Percentiles rank a stretch among this genome's conserved stretches.
Conservation (phyloP, 176 grass and related monocot genomes). For the Poa pratensis region DNA sequence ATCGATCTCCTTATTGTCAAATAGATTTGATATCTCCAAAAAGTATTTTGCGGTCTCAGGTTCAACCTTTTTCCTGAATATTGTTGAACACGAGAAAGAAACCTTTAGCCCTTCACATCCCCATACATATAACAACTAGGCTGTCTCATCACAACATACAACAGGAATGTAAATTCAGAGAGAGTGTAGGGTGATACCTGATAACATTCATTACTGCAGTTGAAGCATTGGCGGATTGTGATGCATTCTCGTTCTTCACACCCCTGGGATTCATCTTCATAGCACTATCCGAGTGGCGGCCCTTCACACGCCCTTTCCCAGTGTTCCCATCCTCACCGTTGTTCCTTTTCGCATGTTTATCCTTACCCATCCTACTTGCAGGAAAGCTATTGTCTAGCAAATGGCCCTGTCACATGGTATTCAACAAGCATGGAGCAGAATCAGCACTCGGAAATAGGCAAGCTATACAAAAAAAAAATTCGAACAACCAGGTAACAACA, state of each 20-base stretch:
- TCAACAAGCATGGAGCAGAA: background rate
- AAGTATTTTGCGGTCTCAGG: slow-evolving; percentile 91
- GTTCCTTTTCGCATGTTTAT: slow-evolving; percentile 13
- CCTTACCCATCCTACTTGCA: slow-evolving; percentile 41
- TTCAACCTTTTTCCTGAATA: slow-evolving; percentile 78
- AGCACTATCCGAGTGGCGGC: background rate
- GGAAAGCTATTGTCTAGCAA: slow-evolving; percentile 25
- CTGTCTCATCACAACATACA: background rate
- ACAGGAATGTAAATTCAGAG: background rate
- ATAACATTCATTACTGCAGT: slow-evolving; percentile 44
- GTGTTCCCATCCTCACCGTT: slow-evolving; percentile 37
- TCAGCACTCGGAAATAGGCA: slow-evolving; percentile 10
- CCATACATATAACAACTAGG: background rate
- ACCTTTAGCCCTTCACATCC: slow-evolving; percentile 20
- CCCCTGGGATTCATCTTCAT: background rate
- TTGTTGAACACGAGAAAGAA: slow-evolving; percentile 32
- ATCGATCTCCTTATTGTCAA: slow-evolving; percentile 75
- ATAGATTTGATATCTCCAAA: slow-evolving; percentile 79
- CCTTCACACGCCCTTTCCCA: slow-evolving; percentile 40
- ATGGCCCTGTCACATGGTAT: background rate
- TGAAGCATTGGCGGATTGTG: slow-evolving; percentile 26
- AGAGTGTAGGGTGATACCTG: slow-evolving; percentile 44
- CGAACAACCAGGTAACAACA: no score
- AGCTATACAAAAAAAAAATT: background rate
- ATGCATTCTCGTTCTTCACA: slow-evolving; percentile 24